A percentile compares a stretch with the other conserved stretches of the same genome.
Conservation (phyloP, 2,329 filamentous ascomycete genomes). For the Fusarium sp. region DNA sequence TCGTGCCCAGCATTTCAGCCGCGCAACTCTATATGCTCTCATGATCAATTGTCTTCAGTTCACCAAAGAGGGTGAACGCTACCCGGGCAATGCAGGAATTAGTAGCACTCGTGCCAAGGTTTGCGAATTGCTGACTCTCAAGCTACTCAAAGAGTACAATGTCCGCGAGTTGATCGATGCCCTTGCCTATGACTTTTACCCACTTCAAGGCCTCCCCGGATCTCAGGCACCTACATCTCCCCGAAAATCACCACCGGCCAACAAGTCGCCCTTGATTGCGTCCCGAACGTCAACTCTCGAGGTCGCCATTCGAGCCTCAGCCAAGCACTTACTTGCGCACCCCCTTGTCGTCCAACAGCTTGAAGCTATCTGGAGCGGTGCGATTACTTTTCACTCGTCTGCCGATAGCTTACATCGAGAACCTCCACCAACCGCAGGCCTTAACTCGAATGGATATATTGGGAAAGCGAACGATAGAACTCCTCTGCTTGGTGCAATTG, state of each 20-base stretch:
- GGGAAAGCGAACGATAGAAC: constrained; percentile 60
- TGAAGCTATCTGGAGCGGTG: constrained; percentile 97
- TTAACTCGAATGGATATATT: constrained; percentile 41
- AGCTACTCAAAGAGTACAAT: constrained; percentile 88
- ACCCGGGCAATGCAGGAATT: constrained; percentile 85
- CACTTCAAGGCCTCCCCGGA: constrained; percentile 80
- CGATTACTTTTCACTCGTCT: constrained; percentile 91
- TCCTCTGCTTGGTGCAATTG: constrained; percentile 59
- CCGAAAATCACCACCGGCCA: constrained; percentile 52
- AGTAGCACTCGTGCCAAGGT: constrained; percentile 88
- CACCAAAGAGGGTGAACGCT: constrained; percentile 83
- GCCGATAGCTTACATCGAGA: constrained; percentile 85
- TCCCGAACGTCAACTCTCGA: constrained; percentile 91
- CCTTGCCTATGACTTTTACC: constrained; percentile 94
- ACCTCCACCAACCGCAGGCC: constrained; percentile 43
- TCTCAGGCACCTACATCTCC: constrained; percentile 51
- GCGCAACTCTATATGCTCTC: constrained; percentile 87
- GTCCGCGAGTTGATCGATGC: constrained; percentile 94
- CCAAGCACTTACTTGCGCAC: constrained; percentile 92
- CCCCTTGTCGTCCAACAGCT: constrained; percentile 92
- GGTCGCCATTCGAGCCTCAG: constrained; percentile 90
- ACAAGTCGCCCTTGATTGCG: constrained; percentile 65
- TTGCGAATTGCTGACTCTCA: constrained; percentile 90
- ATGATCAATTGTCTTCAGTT: constrained; percentile 97
- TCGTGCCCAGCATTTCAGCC: constrained; percentile 82